phyloP scores from a whole-genome alignment of 441 rosid species.

The Syzygium syzygioides region DNA sequence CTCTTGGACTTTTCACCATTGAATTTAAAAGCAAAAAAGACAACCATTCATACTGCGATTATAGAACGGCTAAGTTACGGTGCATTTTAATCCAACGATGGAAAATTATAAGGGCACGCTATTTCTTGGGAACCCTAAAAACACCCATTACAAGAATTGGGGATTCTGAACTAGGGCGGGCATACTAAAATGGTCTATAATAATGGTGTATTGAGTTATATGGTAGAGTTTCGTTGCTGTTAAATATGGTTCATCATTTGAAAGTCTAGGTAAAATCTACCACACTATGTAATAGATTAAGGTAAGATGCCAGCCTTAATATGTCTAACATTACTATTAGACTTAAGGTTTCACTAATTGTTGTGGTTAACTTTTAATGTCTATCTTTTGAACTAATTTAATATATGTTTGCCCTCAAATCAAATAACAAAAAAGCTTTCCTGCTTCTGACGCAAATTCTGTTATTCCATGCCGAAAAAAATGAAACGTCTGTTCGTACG shows the following conservation, averaged over 20 bases:
- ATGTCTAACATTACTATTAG: neutral
- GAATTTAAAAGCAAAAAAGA: no score
- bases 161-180: rapidly evolving
- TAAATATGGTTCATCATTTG: neutral
- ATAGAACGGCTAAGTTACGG: neutral
- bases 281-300: neutral
- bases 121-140: neutral
- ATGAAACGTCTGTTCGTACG: no score
- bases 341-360: neutral
- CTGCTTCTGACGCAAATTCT: neutral
- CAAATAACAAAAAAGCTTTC: neutral
- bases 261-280: neutral
- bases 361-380: neutral
- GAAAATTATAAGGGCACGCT: neutral
- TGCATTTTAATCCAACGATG: neutral
- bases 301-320: neutral
- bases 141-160: neutral
- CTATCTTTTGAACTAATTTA: neutral
- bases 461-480: no score
- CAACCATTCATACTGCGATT: neutral
- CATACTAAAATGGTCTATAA: no score
- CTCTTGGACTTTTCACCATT: no score
- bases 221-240: neutral
- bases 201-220: neutral
- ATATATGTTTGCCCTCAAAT: neutral